Percentiles rank a stretch among this genome's conserved stretches.
phyloP scores from a whole-genome alignment of 306 rosid species.

The Carpinus fangiana region DNA sequence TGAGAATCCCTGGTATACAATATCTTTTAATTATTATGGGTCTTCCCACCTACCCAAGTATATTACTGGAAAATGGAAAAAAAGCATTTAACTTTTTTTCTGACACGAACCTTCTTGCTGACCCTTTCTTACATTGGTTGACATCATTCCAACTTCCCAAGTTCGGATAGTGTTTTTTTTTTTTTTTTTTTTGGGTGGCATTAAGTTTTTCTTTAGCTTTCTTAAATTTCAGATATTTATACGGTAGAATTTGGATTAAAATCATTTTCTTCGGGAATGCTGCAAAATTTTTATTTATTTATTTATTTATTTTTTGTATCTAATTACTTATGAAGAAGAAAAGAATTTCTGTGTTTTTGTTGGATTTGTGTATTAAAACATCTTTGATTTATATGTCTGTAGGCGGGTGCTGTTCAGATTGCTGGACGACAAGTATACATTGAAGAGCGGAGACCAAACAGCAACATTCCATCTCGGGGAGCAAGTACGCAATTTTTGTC shows the following conservation, averaged over 20 bases:
- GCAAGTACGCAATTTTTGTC: constrained; percentile 55
- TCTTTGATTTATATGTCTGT: constrained; percentile 15
- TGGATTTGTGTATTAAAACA: neutral
- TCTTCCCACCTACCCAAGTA: neutral
- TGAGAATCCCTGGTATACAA: neutral
- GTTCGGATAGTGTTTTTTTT: neutral
- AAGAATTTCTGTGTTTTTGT: neutral
- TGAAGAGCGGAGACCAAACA: constrained; percentile 94
- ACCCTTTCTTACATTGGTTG: neutral
- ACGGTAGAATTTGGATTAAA: neutral
- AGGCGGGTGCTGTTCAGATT: constrained; percentile 76
- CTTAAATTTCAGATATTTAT: neutral
- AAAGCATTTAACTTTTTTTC: neutral
- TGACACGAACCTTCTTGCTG: neutral
- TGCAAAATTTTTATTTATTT: neutral
- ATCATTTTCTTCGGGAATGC: neutral
- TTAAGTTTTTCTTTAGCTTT: neutral
- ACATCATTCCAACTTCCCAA: neutral
- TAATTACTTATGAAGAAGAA: neutral
- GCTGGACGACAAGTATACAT: constrained; percentile 88
- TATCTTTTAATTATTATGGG: neutral
- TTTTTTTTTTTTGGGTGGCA: neutral
- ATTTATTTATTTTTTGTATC: neutral
- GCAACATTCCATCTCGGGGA: constrained; percentile 74
- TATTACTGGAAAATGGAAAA: neutral